Conservation (phyloP, 1,139 yeast genomes). For the Kodamaea fungicola region DNA sequence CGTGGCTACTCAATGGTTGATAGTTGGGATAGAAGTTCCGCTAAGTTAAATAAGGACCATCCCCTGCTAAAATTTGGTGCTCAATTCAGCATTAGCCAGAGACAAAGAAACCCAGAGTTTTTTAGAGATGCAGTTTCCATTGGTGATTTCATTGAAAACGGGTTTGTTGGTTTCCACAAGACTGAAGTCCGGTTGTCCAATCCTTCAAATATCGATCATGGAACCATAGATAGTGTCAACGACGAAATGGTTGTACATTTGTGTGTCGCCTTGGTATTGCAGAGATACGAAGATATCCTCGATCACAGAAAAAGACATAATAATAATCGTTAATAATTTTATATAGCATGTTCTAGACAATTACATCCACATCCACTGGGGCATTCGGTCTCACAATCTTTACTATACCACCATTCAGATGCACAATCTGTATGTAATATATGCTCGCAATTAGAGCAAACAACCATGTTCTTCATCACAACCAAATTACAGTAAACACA, state of each 20-base stretch:
- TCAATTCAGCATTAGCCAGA: neutral
- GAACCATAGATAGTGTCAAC: slow-evolving; percentile 6
- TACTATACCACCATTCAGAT: slow-evolving; percentile 66
- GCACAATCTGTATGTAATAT: slow-evolving; percentile 79
- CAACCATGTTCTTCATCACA: slow-evolving; percentile 58
- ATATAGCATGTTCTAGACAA: slow-evolving; percentile 37
- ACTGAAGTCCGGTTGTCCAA: slow-evolving; percentile 5
- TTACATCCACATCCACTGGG: slow-evolving; percentile 89
- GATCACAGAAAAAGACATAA: slow-evolving; percentile 3
- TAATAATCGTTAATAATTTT: neutral
- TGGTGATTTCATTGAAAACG: slow-evolving; percentile 6
- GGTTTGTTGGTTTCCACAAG: slow-evolving; percentile 1
- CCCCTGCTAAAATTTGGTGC: slow-evolving; percentile 1
- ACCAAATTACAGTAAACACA: slow-evolving; percentile 67
- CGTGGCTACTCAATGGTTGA: slow-evolving; percentile 8
- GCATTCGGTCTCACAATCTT: slow-evolving; percentile 52
- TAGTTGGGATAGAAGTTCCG: slow-evolving; percentile 6
- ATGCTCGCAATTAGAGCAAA: slow-evolving; percentile 77
- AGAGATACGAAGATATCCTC: slow-evolving; percentile 8
- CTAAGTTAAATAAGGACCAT: slow-evolving; percentile 3
- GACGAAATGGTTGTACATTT: slow-evolving; percentile 8
- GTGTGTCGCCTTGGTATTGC: slow-evolving; percentile 7
- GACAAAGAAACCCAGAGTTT: slow-evolving; percentile 3
- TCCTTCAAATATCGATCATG: slow-evolving; percentile 1
- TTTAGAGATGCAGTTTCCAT: slow-evolving; percentile 5